phyloP scores from a whole-genome alignment of 2,329 filamentous ascomycete species.

The Stachybotrys elegans region DNA sequence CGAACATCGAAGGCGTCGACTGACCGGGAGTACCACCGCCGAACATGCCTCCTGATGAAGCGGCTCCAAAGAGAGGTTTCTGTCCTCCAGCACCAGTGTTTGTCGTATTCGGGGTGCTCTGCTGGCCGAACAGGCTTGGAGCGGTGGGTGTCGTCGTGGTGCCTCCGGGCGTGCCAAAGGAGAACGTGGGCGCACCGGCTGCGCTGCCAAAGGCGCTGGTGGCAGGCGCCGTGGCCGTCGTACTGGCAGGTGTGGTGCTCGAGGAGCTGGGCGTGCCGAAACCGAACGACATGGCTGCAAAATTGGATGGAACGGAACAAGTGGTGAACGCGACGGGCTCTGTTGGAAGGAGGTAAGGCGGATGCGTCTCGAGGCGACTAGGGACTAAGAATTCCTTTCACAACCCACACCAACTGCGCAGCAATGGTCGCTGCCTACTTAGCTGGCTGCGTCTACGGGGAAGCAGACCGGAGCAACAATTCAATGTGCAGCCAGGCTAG shows the following conservation, averaged over 20 bases:
- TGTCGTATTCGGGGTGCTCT: constrained; percentile 13
- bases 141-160: constrained; percentile 21
- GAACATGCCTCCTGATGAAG: constrained; percentile 18
- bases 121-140: constrained; percentile 26
- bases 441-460: too few relatives aligned
- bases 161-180: constrained; percentile 32
- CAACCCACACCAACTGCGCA: too few relatives aligned
- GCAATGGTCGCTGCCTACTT: too few relatives aligned
- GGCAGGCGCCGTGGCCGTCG: constrained; percentile 32
- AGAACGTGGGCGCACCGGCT: constrained; percentile 29
- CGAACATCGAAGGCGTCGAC: constrained; percentile 9
- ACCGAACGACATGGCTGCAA: constrained; percentile 32
- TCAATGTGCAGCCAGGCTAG: too few relatives aligned
- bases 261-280: constrained; percentile 30
- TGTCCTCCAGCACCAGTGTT: neutral
- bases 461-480: too few relatives aligned
- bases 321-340: too few relatives aligned
- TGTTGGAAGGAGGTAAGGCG: too few relatives aligned
- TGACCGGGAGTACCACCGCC: constrained; percentile 12
- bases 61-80: constrained; percentile 17
- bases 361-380: too few relatives aligned
- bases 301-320: neutral
- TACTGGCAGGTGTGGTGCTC: constrained; percentile 23
- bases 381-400: too few relatives aligned
- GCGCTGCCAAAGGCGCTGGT: constrained; percentile 34